phyloP scores from a whole-genome alignment of 2,329 filamentous ascomycete species.

The Acrocalymma vagum region DNA sequence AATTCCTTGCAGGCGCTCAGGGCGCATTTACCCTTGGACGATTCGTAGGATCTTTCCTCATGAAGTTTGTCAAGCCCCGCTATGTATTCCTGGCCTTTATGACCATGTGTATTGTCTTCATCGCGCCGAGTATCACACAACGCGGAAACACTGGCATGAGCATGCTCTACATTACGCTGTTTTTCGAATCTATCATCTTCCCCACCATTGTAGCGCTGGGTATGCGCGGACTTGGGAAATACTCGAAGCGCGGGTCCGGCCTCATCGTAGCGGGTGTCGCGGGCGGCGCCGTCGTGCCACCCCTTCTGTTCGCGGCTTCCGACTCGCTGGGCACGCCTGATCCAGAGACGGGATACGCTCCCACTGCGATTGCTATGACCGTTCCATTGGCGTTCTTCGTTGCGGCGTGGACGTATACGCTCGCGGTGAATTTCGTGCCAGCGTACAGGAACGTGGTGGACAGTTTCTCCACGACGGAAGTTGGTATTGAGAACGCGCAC shows the following conservation, averaged over 20 bases:
- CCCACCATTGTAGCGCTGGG: slow-evolving; percentile 83
- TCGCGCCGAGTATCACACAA: slow-evolving; percentile 62
- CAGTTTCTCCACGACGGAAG: slow-evolving; percentile 55
- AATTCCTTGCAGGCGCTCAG: slow-evolving; percentile 78
- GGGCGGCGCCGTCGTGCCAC: slow-evolving; percentile 77
- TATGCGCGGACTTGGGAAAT: slow-evolving; percentile 76
- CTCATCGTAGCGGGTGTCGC: slow-evolving; percentile 76
- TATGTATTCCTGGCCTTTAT: slow-evolving; percentile 76
- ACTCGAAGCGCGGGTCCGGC: slow-evolving; percentile 79
- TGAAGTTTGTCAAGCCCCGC: slow-evolving; percentile 73
- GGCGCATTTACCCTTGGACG: slow-evolving; percentile 76
- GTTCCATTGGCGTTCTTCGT: slow-evolving; percentile 67
- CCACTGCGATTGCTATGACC: slow-evolving; percentile 70
- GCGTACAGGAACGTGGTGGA: slow-evolving; percentile 71
- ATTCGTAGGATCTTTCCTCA: slow-evolving; percentile 72
- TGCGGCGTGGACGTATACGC: slow-evolving; percentile 55
- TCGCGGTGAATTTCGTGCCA: slow-evolving; percentile 69
- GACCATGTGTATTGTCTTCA: slow-evolving; percentile 68
- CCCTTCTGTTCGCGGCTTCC: slow-evolving; percentile 73
- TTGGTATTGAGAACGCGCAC: slow-evolving; percentile 51
- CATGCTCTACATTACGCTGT: slow-evolving; percentile 76
- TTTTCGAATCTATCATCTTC: slow-evolving; percentile 85
- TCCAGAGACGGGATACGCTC: slow-evolving; percentile 27
- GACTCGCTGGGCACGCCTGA: slow-evolving; percentile 62
- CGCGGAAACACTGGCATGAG: slow-evolving; percentile 62